Conservation (phyloP, 441 rosid genomes). For the Gossypium lobatum region DNA sequence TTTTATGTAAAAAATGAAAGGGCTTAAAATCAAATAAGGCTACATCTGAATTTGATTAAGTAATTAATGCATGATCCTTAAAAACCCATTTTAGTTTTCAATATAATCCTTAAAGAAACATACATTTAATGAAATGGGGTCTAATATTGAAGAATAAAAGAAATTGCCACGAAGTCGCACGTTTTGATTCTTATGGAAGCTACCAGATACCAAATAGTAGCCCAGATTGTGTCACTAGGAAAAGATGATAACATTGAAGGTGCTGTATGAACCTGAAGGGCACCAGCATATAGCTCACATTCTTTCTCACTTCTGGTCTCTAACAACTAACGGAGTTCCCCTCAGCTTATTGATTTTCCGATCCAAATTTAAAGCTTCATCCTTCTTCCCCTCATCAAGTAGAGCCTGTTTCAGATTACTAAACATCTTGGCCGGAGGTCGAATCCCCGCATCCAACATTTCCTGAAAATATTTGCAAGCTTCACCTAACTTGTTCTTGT, state of each 20-base stretch:
- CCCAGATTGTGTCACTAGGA: not conserved
- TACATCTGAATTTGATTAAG: not conserved
- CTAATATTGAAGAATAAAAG: slow-evolving; percentile 7
- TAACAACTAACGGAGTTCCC: slow-evolving; percentile 42
- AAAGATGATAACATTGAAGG: not conserved
- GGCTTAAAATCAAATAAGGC: no score
- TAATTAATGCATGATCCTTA: not conserved
- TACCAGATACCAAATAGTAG: not conserved
- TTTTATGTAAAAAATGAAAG: no score
- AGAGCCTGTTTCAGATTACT: slow-evolving; percentile 70
- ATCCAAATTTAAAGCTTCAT: slow-evolving; percentile 35
- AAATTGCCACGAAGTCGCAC: not conserved
- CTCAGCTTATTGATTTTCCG: slow-evolving; percentile 57
- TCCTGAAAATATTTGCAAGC: slow-evolving; percentile 77
- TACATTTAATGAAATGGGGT: slow-evolving; percentile 22
- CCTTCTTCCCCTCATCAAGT: slow-evolving; percentile 50
- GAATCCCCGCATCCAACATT: slow-evolving; percentile 78
- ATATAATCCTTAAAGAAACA: not conserved
- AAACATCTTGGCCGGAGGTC: slow-evolving; percentile 68
- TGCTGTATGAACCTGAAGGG: not conserved
- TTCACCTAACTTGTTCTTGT: slow-evolving; percentile 50
- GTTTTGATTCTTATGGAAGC: not conserved
- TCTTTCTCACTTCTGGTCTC: slow-evolving; percentile 2
- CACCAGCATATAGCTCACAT: not conserved
- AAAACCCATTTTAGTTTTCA: not conserved